Conservation (phyloP, 768 basidiomycete species). For the Boletus reticulatus region DNA sequence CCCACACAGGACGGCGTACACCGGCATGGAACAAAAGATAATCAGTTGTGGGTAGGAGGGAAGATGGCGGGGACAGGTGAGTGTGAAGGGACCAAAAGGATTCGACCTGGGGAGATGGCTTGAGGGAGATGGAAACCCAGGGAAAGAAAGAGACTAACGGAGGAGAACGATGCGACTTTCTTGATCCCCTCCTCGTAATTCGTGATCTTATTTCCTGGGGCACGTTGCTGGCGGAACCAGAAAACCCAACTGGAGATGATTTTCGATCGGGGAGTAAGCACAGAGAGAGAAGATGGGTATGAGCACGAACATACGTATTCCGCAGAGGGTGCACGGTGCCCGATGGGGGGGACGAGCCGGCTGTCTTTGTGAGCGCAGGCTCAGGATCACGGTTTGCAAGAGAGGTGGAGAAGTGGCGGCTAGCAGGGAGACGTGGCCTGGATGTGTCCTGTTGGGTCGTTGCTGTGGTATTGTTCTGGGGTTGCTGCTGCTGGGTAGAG, state of each 20-base stretch:
- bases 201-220: conserved; percentile 84
- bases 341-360: conserved; percentile 21
- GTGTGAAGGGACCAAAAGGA: conserved; percentile 96
- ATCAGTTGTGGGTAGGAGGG: conserved; percentile 86
- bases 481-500: conserved; percentile 40
- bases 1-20: conserved; percentile 91
- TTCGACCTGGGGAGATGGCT: conserved; percentile 61
- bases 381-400: conserved; percentile 39
- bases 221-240: conserved; percentile 89
- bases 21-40: conserved; percentile 89
- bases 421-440: conserved; percentile 53
- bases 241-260: conserved; percentile 71
- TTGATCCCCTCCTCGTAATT: conserved; percentile 96
- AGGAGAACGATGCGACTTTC: conserved; percentile 86
- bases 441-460: conserved; percentile 17
- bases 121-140: conserved; percentile 4
- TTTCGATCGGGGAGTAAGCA: conserved; percentile 19
- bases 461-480: conserved; percentile 10
- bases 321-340: conserved; percentile 67
- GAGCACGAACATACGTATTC: conserved; percentile 76
- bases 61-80: conserved; percentile 83
- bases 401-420: conserved; percentile 74
- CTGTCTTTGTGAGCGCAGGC: conserved; percentile 40
- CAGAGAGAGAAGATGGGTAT: conserved; percentile 10
- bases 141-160: conserved; percentile 45